phyloP scores from a whole-genome alignment of 1,284 basidiomycete genomes.

The Puccinia horiana region DNA sequence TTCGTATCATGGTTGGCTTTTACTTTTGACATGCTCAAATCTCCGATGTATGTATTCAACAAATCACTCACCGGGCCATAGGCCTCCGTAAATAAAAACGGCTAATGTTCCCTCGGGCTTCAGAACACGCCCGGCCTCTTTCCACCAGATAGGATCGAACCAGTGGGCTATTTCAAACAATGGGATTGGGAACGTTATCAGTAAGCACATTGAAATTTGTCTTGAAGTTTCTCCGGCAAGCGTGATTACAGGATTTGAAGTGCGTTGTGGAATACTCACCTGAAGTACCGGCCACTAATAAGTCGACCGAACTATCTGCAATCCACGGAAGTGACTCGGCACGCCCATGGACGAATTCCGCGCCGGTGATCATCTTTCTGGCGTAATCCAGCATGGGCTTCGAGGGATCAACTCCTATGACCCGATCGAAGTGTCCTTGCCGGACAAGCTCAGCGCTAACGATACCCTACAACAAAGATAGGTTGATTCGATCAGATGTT shows the following conservation, averaged over 20 bases:
- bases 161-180: constrained; percentile 31
- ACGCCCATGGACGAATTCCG: constrained; percentile 31
- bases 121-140: constrained; percentile 30
- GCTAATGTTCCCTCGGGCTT: constrained; percentile 42
- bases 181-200: background rate
- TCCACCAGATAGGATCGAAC: constrained; percentile 43
- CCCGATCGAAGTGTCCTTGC: constrained; percentile 22
- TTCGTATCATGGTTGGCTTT: background rate
- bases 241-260: background rate
- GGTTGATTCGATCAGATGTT: background rate
- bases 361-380: constrained; percentile 10
- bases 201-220: background rate
- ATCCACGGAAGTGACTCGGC: constrained; percentile 32
- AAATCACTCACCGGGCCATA: constrained; percentile 45
- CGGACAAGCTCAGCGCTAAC: constrained; percentile 34
- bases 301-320: constrained; percentile 25
- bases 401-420: constrained; percentile 44
- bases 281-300: constrained; percentile 32
- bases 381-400: constrained; percentile 44
- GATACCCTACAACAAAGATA: constrained; percentile 23
- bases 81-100: constrained; percentile 46
- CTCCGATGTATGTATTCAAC: no score
- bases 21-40: background rate
- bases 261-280: constrained; percentile 4
- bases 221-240: background rate